A percentile compares a stretch with the other conserved stretches of the same genome.
phyloP scores from a whole-genome alignment of 768 basidiomycete species.

The Tulasnella sp. region DNA sequence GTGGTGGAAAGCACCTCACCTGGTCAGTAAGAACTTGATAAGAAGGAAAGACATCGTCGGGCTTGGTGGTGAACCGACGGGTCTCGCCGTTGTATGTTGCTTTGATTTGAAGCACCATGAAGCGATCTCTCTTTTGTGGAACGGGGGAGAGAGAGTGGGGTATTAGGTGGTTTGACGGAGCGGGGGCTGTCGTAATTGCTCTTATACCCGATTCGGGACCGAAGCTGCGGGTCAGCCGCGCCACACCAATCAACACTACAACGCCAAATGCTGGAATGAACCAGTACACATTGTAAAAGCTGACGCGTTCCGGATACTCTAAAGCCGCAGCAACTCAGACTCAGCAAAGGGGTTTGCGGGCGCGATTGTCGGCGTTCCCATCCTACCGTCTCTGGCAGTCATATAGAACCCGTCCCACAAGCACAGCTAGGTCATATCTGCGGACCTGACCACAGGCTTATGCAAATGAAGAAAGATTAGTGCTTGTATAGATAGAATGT shows the following conservation, averaged over 20 bases:
- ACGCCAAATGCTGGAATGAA: constrained; percentile 1
- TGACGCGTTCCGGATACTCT: neutral
- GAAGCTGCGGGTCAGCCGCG: neutral
- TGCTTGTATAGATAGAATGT: too few species aligned
- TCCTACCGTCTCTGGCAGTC: too few species aligned
- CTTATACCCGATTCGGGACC: too few species aligned
- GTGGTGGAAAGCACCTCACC: constrained; percentile 1
- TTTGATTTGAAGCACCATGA: constrained; percentile 17
- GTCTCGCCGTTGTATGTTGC: constrained; percentile 17
- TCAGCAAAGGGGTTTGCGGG: too few species aligned
- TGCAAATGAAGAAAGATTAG: too few species aligned
- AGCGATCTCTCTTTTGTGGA: neutral
- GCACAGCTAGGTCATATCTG: too few species aligned
- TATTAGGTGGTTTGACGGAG: constrained; percentile 6
- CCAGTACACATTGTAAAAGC: constrained; percentile 4
- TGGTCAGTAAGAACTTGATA: constrained; percentile 15
- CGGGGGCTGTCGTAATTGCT: neutral
- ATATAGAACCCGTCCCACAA: too few species aligned
- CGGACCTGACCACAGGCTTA: too few species aligned
- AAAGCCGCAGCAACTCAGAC: too few species aligned
- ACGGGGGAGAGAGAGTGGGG: neutral
- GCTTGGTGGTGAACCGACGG: neutral
- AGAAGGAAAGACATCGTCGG: constrained; percentile 10
- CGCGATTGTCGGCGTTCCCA: too few species aligned
- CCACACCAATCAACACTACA: neutral